Evolutionary conservation across 495 filamentous ascomycete species (phyloP), one percentile per base, ranked within the genome.

Genomic region (Lentithecium fluviatile): DNA sequence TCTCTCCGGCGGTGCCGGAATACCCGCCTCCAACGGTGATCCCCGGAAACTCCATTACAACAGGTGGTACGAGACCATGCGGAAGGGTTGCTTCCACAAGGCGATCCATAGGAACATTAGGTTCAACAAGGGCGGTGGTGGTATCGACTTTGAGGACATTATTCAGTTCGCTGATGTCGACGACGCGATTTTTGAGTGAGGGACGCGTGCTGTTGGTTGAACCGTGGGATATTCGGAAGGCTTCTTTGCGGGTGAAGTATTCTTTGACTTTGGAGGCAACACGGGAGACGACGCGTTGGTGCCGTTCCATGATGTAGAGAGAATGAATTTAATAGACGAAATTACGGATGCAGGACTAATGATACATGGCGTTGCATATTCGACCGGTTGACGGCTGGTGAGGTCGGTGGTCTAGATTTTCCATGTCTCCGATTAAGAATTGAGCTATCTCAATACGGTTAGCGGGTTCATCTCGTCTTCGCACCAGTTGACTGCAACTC

Each of bases 201-300:
- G 76, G 78, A 0, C 87, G 84, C 17, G 88, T 91, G 70, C 79
- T 85, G 73, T 91, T 91, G 29, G 88, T 91, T 0, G 84, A 84
- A 58, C 89, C 88, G 77, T 91, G 88, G 73, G 76, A 83, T 73
- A 93, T 90, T 52, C 88, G 83, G 74, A 88, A 93, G 15, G 82
- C 79, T 59, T 84, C 76, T 29, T 77, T 73, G 17, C 77, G 75
- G 17, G 82, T 72, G 73, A 83, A 84, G 74, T 83, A 84, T 32
- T 70, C 57, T 52, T 79, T 76, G 15, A 88, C 81, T 11, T 71
- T 67, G 6, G 74, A 55, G 21, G 84, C 70, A 53, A 85, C 76
- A 21, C 65, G 23, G 15, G 67, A 53, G 23, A 85, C 80, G 6
- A 73, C 74, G 23, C 38, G 11, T 19, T 62, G 43, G 36, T 62